Evolutionary conservation across 805 yeast genomes (phyloP), one percentile per base, ranked within the genome.

Genomic region (Wickerhamiella lipophila): DNA sequence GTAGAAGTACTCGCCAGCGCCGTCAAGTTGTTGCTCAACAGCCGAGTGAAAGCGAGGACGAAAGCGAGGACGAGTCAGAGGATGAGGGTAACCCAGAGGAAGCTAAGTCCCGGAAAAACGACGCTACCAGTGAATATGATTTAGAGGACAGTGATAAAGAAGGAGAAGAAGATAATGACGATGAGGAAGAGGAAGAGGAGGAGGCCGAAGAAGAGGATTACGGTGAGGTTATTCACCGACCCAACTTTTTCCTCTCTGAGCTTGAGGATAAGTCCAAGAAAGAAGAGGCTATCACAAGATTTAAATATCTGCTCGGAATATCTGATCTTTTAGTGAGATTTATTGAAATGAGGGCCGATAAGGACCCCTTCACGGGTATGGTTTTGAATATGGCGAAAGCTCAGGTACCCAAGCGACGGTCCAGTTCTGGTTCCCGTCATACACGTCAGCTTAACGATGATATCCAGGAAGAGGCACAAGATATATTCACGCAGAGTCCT

Each of bases 261-360:
- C 41, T 44, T 25, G n/a, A 34, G 23, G 47, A 47, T 19, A 44
- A 44, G 29, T 35, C 41, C 15, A 44, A 55, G 8, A 52, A 48
- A 6, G 71, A 68, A 35, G 81, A 75, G 54, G 89, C 89, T 0
- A 76, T 87, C 19, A 76, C 73, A 52, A 70, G 96, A 50, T 85
- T 84, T 71, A 78, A 78, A 59, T 83, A 88, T 62, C 68, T 88
- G 18, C 68, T 88, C 41, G 81, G 86, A 1, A 68, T 88, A 26
- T 85, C 95, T 0, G 94, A 83, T 54, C 67, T 89, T 47, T 88
- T 88, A 61, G 78, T 94, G 26, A 84, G 84, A 59, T 88, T 88
- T 63, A 83, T 88, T 49, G 85, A 86, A 56, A 68, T 81, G 42
- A 76, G 80, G 54, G 86, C 94, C 9, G 74, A 83, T 47, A 78